Evolutionary conservation across 495 filamentous ascomycete genomes (phyloP).

Genomic region (Hyaloscypha variabilis): DNA sequence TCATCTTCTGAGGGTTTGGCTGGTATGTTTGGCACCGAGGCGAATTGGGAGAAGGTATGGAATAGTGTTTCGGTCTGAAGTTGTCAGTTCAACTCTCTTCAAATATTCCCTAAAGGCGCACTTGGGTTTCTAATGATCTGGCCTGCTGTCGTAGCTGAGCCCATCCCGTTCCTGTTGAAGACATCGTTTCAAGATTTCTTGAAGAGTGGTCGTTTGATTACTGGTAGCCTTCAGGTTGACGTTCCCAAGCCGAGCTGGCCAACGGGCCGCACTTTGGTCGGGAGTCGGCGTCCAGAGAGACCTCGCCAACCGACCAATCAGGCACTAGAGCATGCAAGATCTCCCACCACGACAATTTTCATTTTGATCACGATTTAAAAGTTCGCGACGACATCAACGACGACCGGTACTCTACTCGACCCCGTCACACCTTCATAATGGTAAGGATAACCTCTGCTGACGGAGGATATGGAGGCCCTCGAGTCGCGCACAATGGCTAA

Average conservation of each 20-base stretch:
- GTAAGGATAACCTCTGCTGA: conserved; percentile 40
- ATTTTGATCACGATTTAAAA: neutral
- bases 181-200: conserved; percentile 24
- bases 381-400: conserved; percentile 11
- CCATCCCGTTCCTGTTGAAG: conserved; percentile 83
- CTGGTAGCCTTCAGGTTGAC: neutral
- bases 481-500: conserved; percentile 26
- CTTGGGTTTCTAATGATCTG: conserved; percentile 88
- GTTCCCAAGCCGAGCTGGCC: neutral
- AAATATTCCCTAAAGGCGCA: conserved; percentile 40
- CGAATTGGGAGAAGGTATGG: conserved; percentile 94
- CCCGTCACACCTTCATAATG: conserved; percentile 47
- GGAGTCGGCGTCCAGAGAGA: neutral
- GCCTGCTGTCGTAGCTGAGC: conserved; percentile 94
- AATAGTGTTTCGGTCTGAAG: conserved; percentile 87
- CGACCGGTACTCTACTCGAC: conserved; percentile 25
- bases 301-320: neutral
- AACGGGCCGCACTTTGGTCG: neutral
- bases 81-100: conserved; percentile 24
- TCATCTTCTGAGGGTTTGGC: conserved; percentile 87
- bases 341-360: conserved; percentile 5
- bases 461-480: neutral
- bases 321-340: neutral
- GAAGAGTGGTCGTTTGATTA: neutral
- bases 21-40: conserved; percentile 77